Base-by-base conservation (phyloP, 768 basidiomycete genomes). In the Trametes coccinea region DNA sequence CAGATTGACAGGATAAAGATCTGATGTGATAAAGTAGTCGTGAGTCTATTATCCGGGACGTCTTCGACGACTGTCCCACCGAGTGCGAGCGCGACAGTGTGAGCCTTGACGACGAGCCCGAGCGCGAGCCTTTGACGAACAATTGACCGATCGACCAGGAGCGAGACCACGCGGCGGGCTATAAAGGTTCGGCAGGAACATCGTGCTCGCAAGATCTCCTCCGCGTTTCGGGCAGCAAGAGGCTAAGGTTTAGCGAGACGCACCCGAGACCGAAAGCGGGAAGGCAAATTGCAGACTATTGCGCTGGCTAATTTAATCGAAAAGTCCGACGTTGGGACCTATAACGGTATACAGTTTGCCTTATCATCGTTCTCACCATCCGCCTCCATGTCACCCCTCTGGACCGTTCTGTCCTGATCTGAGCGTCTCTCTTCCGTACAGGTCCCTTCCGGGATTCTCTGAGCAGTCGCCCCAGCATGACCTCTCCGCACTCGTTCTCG, bases 321-420 rank as follows among this genome's bases (percentile, higher is more conserved):
- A 69, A 69, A 68, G 68, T 69, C 70, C 69, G 70, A 67, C 64
- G 54, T 60, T 58, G 53, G 70, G 63, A 68, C 66, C 68, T 62
- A 69, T 67, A 68, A 66, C 61, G 62, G 66, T 67, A 64, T 67
- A 62, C 67, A 59, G 56, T 62, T 63, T 54, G 60, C 63, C 67
- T 68, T 68, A 69, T 68, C 67, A 63, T 59, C 64, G 56, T 62
- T 64, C 69, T 63, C 66, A 61, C 67, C 65, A 61, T 57, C 53
- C 43, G 53, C 61, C 31, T 59, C 56, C 61, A 62, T 60, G 59
- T 64, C 46, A 22, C 51, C 62, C 54, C 62, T 60, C 62, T 54
- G 58, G 62, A 50, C 62, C 62, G 56, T 59, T 59, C 62, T 56
- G 51, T 62, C 61, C 61, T 61, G 60, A 62, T 57, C 39, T 37